These are phyloP conservation scores for Lactarius psammicola DNA, from an alignment of 768 basidiomycete genomes.

Conservation along the genomic window DNA sequence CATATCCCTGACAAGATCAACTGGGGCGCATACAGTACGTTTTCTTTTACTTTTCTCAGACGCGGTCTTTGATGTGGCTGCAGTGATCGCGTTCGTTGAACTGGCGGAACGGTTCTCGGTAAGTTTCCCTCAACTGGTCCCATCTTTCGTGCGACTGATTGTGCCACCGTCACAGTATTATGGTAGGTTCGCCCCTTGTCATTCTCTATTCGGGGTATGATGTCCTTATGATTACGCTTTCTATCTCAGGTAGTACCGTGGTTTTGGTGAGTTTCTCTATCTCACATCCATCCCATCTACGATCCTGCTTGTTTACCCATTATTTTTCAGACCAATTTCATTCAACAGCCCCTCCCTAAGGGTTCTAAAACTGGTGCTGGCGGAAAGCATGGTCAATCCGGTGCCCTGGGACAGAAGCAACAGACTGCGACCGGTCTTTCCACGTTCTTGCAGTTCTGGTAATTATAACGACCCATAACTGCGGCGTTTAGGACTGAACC, in stretches of 20 bases:
- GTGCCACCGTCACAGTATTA: constrained; percentile 20
- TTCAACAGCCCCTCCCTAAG: no score
- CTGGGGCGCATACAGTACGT: constrained; percentile 26
- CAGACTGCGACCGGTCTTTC: constrained; percentile 30
- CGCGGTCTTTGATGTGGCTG: background rate
- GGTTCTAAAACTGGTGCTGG: no score
- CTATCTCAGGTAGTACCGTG: constrained; percentile 17
- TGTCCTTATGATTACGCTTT: background rate
- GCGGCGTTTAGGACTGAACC: constrained; percentile 1
- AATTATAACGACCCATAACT: constrained; percentile 18
- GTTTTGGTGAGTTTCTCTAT: constrained; percentile 19
- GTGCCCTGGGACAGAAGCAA: constrained; percentile 31
- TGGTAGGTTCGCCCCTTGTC: constrained; percentile 9
- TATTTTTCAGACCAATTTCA: constrained; percentile 29
- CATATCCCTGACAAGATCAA: constrained; percentile 32
- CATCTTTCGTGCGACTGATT: constrained; percentile 4
- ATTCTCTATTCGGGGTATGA: no score
- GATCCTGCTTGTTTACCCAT: background rate
- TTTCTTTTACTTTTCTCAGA: no score
- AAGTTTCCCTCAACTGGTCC: background rate
- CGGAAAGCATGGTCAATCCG: constrained; percentile 26
- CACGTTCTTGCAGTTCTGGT: no score
- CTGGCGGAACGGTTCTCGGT: constrained; percentile 36
- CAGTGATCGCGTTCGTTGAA: constrained; percentile 34
- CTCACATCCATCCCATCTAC: background rate